These are phyloP conservation scores for Chrysochromulina parva DNA, from an alignment of 78 protist species.

Conservation along the genomic window DNA sequence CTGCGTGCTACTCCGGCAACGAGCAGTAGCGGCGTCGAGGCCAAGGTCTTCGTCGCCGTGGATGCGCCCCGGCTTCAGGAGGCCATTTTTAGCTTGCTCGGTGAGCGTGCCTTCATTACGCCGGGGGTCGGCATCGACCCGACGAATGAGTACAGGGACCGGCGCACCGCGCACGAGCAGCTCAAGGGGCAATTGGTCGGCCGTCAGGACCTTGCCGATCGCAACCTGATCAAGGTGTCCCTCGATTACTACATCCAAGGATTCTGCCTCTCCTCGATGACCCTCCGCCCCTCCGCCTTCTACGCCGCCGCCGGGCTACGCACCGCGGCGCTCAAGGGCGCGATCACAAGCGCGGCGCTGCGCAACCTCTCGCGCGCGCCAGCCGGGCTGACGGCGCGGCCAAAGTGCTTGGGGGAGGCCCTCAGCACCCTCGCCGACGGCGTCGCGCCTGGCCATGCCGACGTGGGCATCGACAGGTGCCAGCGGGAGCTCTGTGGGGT, in stretches of 20 bases:
- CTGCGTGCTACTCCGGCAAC: no score
- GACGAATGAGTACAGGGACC: neutral
- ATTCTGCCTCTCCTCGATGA: neutral
- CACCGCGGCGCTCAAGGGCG: neutral
- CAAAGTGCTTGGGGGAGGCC: no score
- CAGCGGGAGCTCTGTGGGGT: no score
- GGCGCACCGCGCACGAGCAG: neutral
- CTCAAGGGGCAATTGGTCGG: neutral
- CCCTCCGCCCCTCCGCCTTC: neutral
- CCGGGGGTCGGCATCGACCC: slow-evolving; percentile 7
- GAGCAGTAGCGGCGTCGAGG: neutral
- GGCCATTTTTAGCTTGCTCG: neutral
- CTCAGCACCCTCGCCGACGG: no score
- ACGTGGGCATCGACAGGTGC: no score
- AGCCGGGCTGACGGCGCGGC: no score
- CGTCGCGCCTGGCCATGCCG: no score
- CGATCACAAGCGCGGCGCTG: neutral
- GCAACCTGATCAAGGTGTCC: slow-evolving; percentile 8
- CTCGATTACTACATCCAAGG: slow-evolving; percentile 18
- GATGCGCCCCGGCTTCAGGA: neutral
- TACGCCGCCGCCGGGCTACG: neutral
- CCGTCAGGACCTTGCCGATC: neutral
- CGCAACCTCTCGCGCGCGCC: no score
- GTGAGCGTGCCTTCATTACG: neutral
- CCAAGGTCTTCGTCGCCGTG: neutral